Evolutionary conservation across 164 flowering plant genomes (phyloP).

Genomic region (grape (Vitis vinifera)): ASM3070453v1 NC_081809.1:25693501-25694000

Average conservation of each 20-base stretch:
- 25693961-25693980: constrained; percentile 58
- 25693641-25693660: background rate
- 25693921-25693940: constrained; percentile 45
- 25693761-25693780: background rate
- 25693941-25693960: constrained; percentile 66
- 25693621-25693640: constrained; percentile 58
- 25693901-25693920: constrained; percentile 58
- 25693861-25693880: constrained; percentile 78
- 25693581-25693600: constrained; percentile 44
- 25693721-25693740: too few species aligned
- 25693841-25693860: constrained; percentile 27
- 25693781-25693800: background rate
- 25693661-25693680: background rate
- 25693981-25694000: constrained; percentile 52
- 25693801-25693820: background rate
- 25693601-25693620: constrained; percentile 59
- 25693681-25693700: background rate
- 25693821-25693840: constrained; percentile 3
- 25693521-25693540: constrained; percentile 76
- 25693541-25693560: constrained; percentile 66
- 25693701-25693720: background rate
- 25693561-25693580: constrained; percentile 36
- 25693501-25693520: constrained; percentile 60
- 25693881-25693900: constrained; percentile 61
- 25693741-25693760: too few species aligned